Evolutionary conservation across 1,284 basidiomycete genomes (phyloP).

Genomic region (Ganoderma sinense): DNA sequence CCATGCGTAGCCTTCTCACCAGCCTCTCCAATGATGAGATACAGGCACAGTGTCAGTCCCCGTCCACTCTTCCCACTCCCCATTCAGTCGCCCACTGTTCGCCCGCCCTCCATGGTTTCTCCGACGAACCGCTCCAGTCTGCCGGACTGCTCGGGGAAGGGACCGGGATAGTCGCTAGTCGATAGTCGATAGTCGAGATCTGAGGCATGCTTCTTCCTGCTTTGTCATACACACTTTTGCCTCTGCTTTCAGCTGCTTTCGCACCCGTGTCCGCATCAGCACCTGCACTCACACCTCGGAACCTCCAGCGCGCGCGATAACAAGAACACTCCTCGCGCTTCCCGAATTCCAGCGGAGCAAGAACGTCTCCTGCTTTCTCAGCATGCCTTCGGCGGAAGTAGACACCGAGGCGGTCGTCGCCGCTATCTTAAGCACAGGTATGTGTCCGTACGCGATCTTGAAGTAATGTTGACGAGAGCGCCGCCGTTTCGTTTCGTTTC

Average conservation of each 20-base stretch:
- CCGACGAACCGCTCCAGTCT: neutral
- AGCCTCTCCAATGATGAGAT: slow-evolving; percentile 51
- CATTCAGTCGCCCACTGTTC: neutral
- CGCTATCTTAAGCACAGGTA: slow-evolving; percentile 57
- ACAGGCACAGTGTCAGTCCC: slow-evolving; percentile 63
- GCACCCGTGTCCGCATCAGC: neutral
- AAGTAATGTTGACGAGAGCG: slow-evolving; percentile 3
- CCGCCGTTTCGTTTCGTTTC: neutral
- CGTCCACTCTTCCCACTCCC: neutral
- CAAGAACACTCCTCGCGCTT: slow-evolving; percentile 57
- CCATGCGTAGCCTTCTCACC: slow-evolving; percentile 51
- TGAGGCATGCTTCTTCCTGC: slow-evolving; percentile 21
- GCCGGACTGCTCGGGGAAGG: neutral
- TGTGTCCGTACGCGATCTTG: slow-evolving; percentile 10
- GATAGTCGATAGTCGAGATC: neutral
- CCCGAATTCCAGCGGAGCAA: slow-evolving; percentile 52
- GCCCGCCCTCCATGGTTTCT: slow-evolving; percentile 3
- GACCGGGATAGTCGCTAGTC: neutral
- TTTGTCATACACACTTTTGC: slow-evolving; percentile 25
- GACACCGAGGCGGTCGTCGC: slow-evolving; percentile 61
- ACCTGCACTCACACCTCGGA: neutral
- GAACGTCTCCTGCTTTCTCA: slow-evolving; percentile 76
- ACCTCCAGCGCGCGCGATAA: slow-evolving; percentile 61
- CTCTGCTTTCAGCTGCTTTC: neutral
- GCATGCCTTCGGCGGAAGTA: slow-evolving; percentile 77